Evolutionary conservation across 1,284 basidiomycete genomes (phyloP), one percentile per base, ranked within the genome.

Genomic region (Spongiforma sp.): DNA sequence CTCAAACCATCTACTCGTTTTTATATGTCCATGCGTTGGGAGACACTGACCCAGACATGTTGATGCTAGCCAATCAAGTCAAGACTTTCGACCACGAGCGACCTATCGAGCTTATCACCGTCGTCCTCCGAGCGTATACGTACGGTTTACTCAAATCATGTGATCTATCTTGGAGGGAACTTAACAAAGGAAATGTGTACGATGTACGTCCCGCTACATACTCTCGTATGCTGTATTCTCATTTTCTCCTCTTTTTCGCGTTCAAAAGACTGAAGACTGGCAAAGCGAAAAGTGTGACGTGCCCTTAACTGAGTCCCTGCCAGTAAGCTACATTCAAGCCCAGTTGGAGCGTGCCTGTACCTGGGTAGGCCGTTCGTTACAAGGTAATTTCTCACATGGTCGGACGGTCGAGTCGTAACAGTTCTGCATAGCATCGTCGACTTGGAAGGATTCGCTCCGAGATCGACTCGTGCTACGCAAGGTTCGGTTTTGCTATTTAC

Each of bases 201-300:
- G 95, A 97, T 79, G 94, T 94, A 68, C 71, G 90, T 85, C 43
- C 62, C 56, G 57, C 65, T 56, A 58, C 62, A 59, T 64, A 54
- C 60, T 66, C 34, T 64, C 48, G 48, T 28, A 52, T 66, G n/a
- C n/a, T n/a, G n/a, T n/a, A n/a, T n/a, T 59, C 65, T 52, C 64
- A 69, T 63, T n/a, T 57, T 57, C 55, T 69, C n/a, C 57, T 43
- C 34, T 64, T 69, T 53, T n/a, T 19, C 15, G 34, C 57, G 15
- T 53, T 32, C 57, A n/a, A 59, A 73, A 94, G 91, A 83, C 88
- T 61, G 95, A 98, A 82, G 95, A 96, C 73, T 93, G 90, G 86
- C 90, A 93, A 74, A 85, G 89, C 62, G 94, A 96, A 69, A 95
- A 95, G 79, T 91, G 89, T 69, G 94, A 94, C 24, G 82, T 95